Evolutionary conservation across 2,329 filamentous ascomycete species (phyloP), one percentile per base, ranked within the genome.

Genomic region (Botrytis porri): DNA sequence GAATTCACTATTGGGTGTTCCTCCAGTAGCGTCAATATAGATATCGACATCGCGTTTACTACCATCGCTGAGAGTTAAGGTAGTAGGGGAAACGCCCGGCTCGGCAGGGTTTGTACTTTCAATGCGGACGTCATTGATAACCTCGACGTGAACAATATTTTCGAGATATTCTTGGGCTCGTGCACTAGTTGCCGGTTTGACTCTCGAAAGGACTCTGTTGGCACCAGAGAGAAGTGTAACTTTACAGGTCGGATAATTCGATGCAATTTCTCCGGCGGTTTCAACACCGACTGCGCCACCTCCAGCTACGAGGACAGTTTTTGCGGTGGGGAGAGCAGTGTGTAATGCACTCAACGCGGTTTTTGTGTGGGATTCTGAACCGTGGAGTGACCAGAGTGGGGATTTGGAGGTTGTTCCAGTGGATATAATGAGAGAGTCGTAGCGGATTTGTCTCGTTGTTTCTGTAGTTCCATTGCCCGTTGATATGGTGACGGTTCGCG

Each of bases 1-100:
- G 72, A 85, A 86, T 0, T 61, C 32, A 0, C 82, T 83, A 69
- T 86, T 86, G 0, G 84, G 81, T 3, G 51, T 77, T 7, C 80
- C 81, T 3, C 85, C 86, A 0, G 79, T 82, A 9, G 84, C 83
- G 0, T 84, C 83, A 66, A 87, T 85, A 75, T 86, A 87, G 0
- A 87, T 69, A 70, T 87, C 85, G 0, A 84, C 82, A 3, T 82
- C 76, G 2, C 86, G 71, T 0, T 75, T 80, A 48, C 79, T 77
- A 0, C 84, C 85, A 73, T 84, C 79, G 3, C 80, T 79, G 1
- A 88, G 82, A 0, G 77, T 81, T 4, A 87, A 69, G 0, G 75
- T 82, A 3, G 82, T 78, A 25, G 78, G 80, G 7, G 76, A 73
- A 0, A 78, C 76, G 0, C 82, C 64, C 14, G 81, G 80, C 0